Base-by-base conservation (phyloP, 805 yeast species). In the Suhomyces pyralidae region DNA sequence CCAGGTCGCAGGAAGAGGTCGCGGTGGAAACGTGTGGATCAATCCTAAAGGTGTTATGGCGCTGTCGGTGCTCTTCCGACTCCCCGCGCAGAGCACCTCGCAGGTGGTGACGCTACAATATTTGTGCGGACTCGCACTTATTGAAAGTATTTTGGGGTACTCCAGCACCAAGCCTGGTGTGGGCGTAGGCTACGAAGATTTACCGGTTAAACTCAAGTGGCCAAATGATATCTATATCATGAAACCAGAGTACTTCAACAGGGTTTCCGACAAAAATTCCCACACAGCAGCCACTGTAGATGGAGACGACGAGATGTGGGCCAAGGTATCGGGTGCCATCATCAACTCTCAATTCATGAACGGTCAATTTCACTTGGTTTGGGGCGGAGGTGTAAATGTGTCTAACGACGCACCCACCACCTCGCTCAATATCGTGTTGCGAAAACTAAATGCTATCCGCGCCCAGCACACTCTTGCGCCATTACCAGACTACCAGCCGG, bases 11-110 rank as follows among this genome's bases (percentile, higher is more conserved):
- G 99, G 99, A 1, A 78, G 93, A 47, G 99, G 99, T 2, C 81
- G 99, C 52, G 96, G 97, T 14, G 96, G 94, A 1, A 94, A 94
- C 58, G 85, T 84, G 2, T 94, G 99, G 99, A 86, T 94, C 22
- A 92, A 90, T 59, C 99, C 99, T 3, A 78, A 81, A 22, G 99
- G 99, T 9, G 96, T 91, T 1, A 70, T 90, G 67, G 96, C 98
- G 0, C 81, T 84, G 6, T 90, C 97, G 0, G 79, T 84, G 1
- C 81, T 90, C 9, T 66, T 89, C 54, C 80, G 84, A 48, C 70
- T 91, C 12, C 84, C 89, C 0, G 51, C 59, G 3, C 34, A 44
- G 17, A 24, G 40, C 28, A 17, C 45, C 2, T 48, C 68, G 3
- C 77, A 78, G 3, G 79, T 94, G 24, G 96, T 91, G 0, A 90